Conservation (phyloP, 805 yeast genomes). For the Lachancea sp. region DNA sequence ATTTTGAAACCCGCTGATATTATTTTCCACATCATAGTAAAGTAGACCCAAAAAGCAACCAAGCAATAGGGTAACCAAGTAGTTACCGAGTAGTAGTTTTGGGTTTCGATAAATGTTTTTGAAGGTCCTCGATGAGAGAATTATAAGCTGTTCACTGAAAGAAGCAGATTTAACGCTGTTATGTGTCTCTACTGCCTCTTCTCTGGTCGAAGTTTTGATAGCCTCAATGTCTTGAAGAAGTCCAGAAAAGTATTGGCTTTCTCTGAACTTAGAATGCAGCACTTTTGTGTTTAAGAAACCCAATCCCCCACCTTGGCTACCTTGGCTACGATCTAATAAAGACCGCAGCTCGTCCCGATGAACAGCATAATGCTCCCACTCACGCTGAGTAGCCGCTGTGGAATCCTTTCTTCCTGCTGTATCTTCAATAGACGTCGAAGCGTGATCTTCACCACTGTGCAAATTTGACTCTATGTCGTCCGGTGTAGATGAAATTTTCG, state of each 20-base stretch:
- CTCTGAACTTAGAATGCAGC: conserved; percentile 30
- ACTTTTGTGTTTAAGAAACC: conserved; percentile 18
- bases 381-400: conserved; percentile 54
- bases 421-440: conserved; percentile 18
- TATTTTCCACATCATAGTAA: conserved; percentile 77
- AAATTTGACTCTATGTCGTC: conserved; percentile 28
- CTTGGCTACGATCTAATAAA: conserved; percentile 16
- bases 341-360: conserved; percentile 64
- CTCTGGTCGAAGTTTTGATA: conserved; percentile 14
- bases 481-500: conserved; percentile 6
- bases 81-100: conserved; percentile 76
- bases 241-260: conserved; percentile 30
- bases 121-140: conserved; percentile 80
- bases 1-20: conserved; percentile 94
- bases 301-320: conserved; percentile 10
- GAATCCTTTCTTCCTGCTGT: conserved; percentile 13
- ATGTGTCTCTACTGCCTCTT: conserved; percentile 9
- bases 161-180: conserved; percentile 37
- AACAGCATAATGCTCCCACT: conserved; percentile 81
- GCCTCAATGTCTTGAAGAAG: conserved; percentile 30
- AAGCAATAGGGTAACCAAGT: conserved; percentile 64
- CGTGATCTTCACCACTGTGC: conserved; percentile 26
- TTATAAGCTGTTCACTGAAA: conserved; percentile 56
- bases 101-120: conserved; percentile 92
- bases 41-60: conserved; percentile 82